Evolutionary conservation across 345 rosid species (phyloP).

Genomic region (Gossypium stocksii): DNA sequence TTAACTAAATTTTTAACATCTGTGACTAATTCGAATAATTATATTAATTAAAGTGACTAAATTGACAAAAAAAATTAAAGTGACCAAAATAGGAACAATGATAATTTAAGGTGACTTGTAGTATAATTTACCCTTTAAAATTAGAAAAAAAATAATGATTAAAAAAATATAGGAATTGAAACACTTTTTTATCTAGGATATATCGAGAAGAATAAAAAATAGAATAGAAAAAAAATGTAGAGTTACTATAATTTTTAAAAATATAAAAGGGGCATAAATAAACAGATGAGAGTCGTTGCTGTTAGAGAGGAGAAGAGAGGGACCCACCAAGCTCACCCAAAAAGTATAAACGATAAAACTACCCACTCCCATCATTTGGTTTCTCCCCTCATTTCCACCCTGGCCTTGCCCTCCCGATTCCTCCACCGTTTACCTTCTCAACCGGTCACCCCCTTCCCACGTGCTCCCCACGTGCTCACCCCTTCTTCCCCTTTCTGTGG

Average conservation of each 20-base stretch:
- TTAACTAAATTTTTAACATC: no score
- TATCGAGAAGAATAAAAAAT: no score
- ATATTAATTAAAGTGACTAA: no score
- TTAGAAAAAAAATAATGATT: no score
- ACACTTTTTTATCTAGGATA: no score
- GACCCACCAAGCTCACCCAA: constrained; percentile 23
- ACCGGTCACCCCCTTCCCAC: constrained; percentile 1
- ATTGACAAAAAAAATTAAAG: no score
- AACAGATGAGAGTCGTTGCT: constrained; percentile 26
- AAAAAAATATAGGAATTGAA: no score
- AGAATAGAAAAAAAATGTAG: neutral
- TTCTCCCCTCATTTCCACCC: constrained; percentile 32
- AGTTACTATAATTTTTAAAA: neutral
- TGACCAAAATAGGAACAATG: fast-evolving
- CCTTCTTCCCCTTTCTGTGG: constrained; percentile 31
- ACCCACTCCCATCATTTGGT: constrained; percentile 44
- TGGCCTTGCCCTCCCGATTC: constrained; percentile 47
- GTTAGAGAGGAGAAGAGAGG: constrained; percentile 6
- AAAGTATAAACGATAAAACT: constrained; percentile 35
- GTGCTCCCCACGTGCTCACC: constrained; percentile 22
- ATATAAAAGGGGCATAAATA: constrained; percentile 3
- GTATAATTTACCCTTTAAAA: no score
- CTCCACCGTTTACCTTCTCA: constrained; percentile 39
- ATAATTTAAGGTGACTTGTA: no score
- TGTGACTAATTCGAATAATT: no score